Conservation (phyloP, 73 alveolate genomes). For the Tetrahymena malaccensis region DNA sequence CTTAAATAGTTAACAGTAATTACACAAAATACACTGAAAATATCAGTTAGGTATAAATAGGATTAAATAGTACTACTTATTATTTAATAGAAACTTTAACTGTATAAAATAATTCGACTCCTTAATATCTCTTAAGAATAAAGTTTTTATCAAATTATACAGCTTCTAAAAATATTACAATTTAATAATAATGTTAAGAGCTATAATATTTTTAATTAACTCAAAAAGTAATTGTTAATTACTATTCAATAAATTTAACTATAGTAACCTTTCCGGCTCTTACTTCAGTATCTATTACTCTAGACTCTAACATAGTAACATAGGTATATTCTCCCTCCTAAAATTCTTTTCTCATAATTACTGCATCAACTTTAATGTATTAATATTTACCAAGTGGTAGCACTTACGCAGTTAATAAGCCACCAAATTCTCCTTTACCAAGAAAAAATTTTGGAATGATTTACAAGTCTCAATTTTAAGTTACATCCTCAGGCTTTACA, state of each 20-base stretch:
- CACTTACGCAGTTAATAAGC: background rate
- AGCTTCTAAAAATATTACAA: background rate
- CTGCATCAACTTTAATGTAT: background rate
- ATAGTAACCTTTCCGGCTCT: background rate
- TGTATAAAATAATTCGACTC: background rate
- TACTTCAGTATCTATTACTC: background rate
- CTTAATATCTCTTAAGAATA: background rate
- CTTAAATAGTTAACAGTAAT: background rate
- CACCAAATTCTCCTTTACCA: background rate
- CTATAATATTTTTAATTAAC: background rate
- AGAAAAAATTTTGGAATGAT: background rate
- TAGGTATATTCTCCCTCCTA: background rate
- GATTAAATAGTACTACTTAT: background rate
- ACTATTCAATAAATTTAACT: background rate
- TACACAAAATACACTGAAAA: background rate
- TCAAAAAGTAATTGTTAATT: background rate
- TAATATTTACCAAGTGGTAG: background rate
- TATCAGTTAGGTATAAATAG: background rate
- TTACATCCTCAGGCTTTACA: background rate
- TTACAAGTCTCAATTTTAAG: background rate
- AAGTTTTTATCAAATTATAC: background rate
- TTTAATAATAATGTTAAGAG: background rate
- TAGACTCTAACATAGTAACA: background rate
- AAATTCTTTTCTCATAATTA: background rate
- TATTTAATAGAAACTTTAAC: background rate